Conservation (phyloP, 441 rosid species). For the Populus tomentosa region DNA sequence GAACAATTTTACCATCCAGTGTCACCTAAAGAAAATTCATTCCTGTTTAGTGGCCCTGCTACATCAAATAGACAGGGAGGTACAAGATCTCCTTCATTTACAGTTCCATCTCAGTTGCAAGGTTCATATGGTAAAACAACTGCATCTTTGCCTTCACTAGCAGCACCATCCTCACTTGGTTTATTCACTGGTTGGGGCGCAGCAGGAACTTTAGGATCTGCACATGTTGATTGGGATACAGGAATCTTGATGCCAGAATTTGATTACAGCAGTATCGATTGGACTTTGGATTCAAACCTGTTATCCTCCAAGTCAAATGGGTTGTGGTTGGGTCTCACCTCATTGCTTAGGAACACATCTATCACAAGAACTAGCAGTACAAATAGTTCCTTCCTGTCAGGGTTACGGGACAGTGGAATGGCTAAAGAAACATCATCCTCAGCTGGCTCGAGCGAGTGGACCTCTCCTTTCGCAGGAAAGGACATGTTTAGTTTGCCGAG, state of each 20-base stretch:
- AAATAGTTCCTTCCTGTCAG: conserved; percentile 30
- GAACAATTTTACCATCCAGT: conserved; percentile 29
- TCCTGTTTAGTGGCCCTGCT: conserved; percentile 15
- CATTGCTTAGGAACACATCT: conserved; percentile 36
- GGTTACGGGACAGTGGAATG: conserved; percentile 36
- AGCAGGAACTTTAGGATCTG: conserved; percentile 25
- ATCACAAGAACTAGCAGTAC: conserved; percentile 30
- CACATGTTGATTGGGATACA: conserved; percentile 46
- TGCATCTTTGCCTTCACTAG: conserved; percentile 32
- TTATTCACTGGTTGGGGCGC: conserved; percentile 44
- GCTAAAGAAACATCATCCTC: conserved; percentile 34
- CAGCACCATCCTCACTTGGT: conserved; percentile 51
- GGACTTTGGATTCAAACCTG: conserved; percentile 40
- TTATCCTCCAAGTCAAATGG: conserved; percentile 33
- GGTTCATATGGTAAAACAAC: conserved; percentile 23
- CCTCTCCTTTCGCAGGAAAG: conserved; percentile 80
- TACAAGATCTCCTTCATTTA: conserved; percentile 29
- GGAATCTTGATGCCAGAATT: conserved; percentile 36
- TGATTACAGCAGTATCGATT: conserved; percentile 46
- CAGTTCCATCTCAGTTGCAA: conserved; percentile 28
- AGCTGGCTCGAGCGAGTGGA: conserved; percentile 60
- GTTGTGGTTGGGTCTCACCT: conserved; percentile 40
- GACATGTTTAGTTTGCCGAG: conserved; percentile 84
- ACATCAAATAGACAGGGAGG: conserved; percentile 25
- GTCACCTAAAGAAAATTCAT: conserved; percentile 25